Evolutionary conservation across 805 yeast species (phyloP), one percentile per base, ranked within the genome.

Genomic region (Brettanomyces anomalus): DNA sequence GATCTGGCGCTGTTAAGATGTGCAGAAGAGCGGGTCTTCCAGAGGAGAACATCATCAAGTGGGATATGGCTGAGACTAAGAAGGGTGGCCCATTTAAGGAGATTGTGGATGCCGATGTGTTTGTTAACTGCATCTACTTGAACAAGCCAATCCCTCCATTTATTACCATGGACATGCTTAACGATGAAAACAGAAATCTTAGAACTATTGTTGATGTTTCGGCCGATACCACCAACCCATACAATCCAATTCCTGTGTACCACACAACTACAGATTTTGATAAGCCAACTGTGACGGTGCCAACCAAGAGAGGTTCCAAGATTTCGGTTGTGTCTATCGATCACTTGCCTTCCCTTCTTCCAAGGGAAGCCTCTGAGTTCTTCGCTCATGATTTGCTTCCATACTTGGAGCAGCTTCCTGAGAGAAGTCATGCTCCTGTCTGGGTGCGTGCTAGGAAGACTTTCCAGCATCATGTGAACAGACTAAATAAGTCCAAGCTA

Each of bases 41-140:
- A 42, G 93, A 85, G 36, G 76, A 68, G 44, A 82, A 86, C 65
- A 78, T 93, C 48, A 61, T 74, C 55, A 84, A 85, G 70, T 93
- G 99, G 99, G 99, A 93, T 66, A 87, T 93, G 76, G 77, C 84
- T 46, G 99, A 93, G 72, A 93, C 99, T 46, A 81, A 93, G 53
- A 79, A 75, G 66, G 98, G 98, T 49, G 99, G 98, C 41, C 99
- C 99, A 48, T 93, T 93, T 76, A 62, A 76, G 62, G 97, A 93
- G 68, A 93, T 93, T 54, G 87, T 85, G 30, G 71, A 78, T 37
- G 76, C 87, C 24, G 97, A 93, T 61, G 78, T 93, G 53, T 93
- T 93, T 62, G 77, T 93, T 68, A 93, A 93, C 72, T 93, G 98
- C 72, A 93, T 93, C 65, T 93, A 93, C 68, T 70, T 93, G 55